phyloP scores from a whole-genome alignment of 2,329 filamentous ascomycete species.

The Penicillium sp. region DNA sequence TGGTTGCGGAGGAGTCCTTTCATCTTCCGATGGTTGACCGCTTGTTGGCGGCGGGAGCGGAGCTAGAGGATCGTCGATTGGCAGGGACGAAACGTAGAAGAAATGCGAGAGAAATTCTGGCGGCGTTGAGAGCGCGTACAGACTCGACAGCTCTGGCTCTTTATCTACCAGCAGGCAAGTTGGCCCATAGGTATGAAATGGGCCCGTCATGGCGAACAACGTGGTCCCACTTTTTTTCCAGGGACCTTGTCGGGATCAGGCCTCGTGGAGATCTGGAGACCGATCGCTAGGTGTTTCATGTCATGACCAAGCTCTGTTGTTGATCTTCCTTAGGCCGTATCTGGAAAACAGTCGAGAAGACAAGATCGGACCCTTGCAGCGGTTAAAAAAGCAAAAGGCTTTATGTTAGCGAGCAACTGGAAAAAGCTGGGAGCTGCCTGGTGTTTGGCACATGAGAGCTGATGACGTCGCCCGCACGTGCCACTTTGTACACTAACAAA shows the following conservation, averaged over 20 bases:
- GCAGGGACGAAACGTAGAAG: constrained; percentile 82
- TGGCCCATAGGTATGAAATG: constrained; percentile 64
- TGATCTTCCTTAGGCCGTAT: constrained; percentile 9
- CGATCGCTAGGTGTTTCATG: constrained; percentile 13
- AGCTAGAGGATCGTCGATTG: constrained; percentile 88
- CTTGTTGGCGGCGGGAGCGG: constrained; percentile 63
- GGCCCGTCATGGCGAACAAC: constrained; percentile 44
- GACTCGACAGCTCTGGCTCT: constrained; percentile 41
- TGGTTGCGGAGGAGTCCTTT: constrained; percentile 71
- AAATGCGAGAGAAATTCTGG: constrained; percentile 70
- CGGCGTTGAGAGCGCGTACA: constrained; percentile 56
- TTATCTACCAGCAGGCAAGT: constrained; percentile 59
- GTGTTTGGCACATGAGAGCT: constrained; percentile 27
- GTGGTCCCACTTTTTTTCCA: constrained; percentile 29
- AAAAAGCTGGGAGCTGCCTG: constrained; percentile 19
- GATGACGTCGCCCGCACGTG: constrained; percentile 48
- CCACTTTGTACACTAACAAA: constrained; percentile 14
- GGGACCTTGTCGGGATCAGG: constrained; percentile 11
- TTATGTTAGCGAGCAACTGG: not conserved
- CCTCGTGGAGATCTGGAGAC: constrained; percentile 22
- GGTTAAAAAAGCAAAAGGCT: not conserved
- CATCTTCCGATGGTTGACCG: constrained; percentile 53
- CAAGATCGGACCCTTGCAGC: constrained; percentile 8
- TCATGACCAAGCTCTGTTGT: constrained; percentile 22
- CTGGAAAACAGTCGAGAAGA: constrained; percentile 17